phyloP scores from a whole-genome alignment of 2,329 filamentous ascomycete genomes.

The Teratosphaeria pseudoeucalypti region DNA sequence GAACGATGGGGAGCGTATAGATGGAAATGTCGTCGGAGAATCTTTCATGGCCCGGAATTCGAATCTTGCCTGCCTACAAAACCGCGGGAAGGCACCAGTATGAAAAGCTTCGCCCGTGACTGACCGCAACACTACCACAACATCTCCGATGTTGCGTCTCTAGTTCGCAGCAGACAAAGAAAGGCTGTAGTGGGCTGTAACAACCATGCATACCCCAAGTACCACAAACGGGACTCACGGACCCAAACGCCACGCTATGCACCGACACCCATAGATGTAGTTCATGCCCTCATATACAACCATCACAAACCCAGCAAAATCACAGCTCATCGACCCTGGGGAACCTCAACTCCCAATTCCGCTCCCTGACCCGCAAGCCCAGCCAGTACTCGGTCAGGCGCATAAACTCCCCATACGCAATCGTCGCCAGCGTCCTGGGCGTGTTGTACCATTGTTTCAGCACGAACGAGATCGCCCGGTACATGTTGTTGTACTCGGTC shows the following conservation, averaged over 20 bases:
- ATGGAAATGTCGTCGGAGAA: too few relatives aligned
- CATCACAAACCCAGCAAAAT: background rate
- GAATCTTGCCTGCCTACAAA: too few relatives aligned
- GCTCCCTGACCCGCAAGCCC: conserved; percentile 48
- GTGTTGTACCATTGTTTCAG: conserved; percentile 55
- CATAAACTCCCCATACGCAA: conserved; percentile 43
- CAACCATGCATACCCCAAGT: too few relatives aligned
- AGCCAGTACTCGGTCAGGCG: conserved; percentile 53
- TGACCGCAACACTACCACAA: too few relatives aligned
- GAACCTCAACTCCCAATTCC: conserved; percentile 44
- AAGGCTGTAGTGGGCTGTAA: too few relatives aligned
- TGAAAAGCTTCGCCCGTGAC: too few relatives aligned
- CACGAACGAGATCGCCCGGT: conserved; percentile 54
- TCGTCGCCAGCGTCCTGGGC: conserved; percentile 27
- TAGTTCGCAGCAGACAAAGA: background rate
- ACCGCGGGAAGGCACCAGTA: too few relatives aligned
- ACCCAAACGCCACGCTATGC: background rate
- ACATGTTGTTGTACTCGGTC: conserved; percentile 55
- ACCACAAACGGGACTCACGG: too few relatives aligned
- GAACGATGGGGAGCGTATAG: too few relatives aligned
- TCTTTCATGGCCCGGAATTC: too few relatives aligned
- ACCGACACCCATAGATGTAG: background rate
- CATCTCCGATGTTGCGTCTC: background rate
- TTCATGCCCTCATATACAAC: background rate
- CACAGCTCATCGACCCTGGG: conserved; percentile 28